A percentile compares a stretch with the other conserved stretches of the same genome.
Conservation (phyloP, 2,329 filamentous ascomycete genomes). For the Neurospora sp. region DNA sequence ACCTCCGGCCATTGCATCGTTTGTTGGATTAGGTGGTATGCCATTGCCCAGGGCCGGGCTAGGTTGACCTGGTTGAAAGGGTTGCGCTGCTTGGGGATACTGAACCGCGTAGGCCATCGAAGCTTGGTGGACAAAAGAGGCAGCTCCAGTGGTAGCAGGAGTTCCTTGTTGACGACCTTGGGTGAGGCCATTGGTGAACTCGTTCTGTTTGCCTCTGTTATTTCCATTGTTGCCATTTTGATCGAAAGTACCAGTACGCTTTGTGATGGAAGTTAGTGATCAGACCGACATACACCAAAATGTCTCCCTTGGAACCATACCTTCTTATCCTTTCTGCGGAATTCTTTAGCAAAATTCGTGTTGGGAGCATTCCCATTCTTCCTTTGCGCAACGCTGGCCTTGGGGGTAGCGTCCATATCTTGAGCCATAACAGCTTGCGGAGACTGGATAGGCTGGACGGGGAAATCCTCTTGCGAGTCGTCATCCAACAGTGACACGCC, state of each 20-base stretch:
- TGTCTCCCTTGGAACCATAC: not conserved
- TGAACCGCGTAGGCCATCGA: not conserved
- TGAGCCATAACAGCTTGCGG: not conserved
- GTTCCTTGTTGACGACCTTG: not conserved
- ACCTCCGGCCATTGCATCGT: not conserved
- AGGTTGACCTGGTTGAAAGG: not conserved
- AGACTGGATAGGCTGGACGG: not conserved
- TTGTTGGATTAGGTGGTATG: not conserved
- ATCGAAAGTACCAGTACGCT: not conserved
- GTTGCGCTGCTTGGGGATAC: not conserved
- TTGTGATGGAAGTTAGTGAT: not conserved
- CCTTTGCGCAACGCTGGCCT: not conserved
- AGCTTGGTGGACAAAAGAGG: not conserved
- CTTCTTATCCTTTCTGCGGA: not conserved
- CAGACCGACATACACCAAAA: not conserved
- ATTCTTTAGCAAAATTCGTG: not conserved
- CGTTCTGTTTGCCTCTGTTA: not conserved
- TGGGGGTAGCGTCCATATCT: not conserved
- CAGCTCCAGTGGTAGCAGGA: not conserved
- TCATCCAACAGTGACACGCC: slow-evolving; percentile 8
- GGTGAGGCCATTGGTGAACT: not conserved
- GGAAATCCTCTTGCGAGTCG: not conserved
- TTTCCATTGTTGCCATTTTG: not conserved
- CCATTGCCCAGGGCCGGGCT: not conserved
- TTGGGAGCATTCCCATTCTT: not conserved